These are phyloP conservation scores for Helotiales sp. DNA, from an alignment of 2,329 filamentous ascomycete genomes.

Conservation along the genomic window DNA sequence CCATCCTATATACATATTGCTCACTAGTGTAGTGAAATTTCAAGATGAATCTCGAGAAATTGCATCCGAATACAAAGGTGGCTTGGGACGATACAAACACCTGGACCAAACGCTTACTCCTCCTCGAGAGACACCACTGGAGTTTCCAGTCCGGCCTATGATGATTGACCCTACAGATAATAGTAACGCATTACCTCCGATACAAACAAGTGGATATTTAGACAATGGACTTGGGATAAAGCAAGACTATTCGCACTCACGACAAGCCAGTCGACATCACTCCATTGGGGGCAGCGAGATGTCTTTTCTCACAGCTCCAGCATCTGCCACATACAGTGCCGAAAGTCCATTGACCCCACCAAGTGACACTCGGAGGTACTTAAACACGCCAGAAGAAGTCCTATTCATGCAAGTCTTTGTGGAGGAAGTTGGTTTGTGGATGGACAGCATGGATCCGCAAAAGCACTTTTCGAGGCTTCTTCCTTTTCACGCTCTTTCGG, in stretches of 20 bases:
- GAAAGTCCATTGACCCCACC: conserved; percentile 36
- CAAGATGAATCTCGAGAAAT: conserved; percentile 87
- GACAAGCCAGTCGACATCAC: conserved; percentile 33
- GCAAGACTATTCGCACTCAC: conserved; percentile 28
- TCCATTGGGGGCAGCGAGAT: conserved; percentile 34
- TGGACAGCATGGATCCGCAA: conserved; percentile 84
- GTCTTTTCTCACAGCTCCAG: conserved; percentile 40
- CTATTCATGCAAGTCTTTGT: conserved; percentile 92
- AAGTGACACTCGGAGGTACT: conserved; percentile 56
- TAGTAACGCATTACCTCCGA: conserved; percentile 33
- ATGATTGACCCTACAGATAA: conserved; percentile 15
- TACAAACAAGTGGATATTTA: conserved; percentile 30
- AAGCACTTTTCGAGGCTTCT: conserved; percentile 85
- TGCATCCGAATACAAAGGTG: conserved; percentile 85
- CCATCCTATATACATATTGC: background rate
- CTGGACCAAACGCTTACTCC: conserved; percentile 42
- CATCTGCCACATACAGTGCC: conserved; percentile 37
- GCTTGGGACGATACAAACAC: conserved; percentile 69
- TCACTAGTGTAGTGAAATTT: conserved; percentile 62
- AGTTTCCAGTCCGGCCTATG: conserved; percentile 28
- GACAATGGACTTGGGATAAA: conserved; percentile 27
- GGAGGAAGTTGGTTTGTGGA: conserved; percentile 87
- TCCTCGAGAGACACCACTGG: conserved; percentile 27
- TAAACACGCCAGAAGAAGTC: conserved; percentile 75
- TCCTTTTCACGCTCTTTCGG: conserved; percentile 78